Percentiles rank a stretch among this genome's conserved stretches.
Evolutionary conservation across 257 asterid species (phyloP).

Genomic region (Nicotiana sylvestris): DNA sequence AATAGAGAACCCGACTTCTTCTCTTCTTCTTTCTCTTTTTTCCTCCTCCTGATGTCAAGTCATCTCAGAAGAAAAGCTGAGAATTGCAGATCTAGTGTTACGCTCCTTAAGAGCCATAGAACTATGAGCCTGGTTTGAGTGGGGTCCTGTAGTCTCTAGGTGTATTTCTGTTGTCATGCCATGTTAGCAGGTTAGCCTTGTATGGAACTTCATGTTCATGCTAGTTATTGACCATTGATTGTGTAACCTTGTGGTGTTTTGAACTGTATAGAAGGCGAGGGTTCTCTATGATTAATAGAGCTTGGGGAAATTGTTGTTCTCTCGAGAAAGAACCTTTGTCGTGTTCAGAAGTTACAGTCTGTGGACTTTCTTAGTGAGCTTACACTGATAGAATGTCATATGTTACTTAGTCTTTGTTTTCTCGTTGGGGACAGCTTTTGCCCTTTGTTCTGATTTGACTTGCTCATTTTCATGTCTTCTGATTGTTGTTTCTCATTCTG

Average conservation of each 20-base stretch:
- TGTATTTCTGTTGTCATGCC: background rate
- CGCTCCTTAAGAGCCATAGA: background rate
- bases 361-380: background rate
- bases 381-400: background rate
- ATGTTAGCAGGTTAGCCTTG: background rate
- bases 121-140: background rate
- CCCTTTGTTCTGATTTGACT: background rate
- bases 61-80: background rate
- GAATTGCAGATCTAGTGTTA: background rate
- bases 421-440: background rate
- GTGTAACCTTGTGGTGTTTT: background rate
- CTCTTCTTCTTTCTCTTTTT: background rate
- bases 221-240: background rate
- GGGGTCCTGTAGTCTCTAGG: slow-evolving; percentile 3
- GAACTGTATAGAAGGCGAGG: background rate
- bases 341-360: background rate
- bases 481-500: background rate
- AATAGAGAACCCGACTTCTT: background rate
- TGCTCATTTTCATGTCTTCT: background rate
- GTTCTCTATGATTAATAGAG: background rate
- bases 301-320: background rate
- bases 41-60: background rate
- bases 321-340: background rate
- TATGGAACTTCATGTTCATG: background rate
- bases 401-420: background rate